Evolutionary conservation across 192 early-diverging fungal species (phyloP), one percentile per base, ranked within the genome.

Genomic region (Backusella mclennaniae): DNA sequence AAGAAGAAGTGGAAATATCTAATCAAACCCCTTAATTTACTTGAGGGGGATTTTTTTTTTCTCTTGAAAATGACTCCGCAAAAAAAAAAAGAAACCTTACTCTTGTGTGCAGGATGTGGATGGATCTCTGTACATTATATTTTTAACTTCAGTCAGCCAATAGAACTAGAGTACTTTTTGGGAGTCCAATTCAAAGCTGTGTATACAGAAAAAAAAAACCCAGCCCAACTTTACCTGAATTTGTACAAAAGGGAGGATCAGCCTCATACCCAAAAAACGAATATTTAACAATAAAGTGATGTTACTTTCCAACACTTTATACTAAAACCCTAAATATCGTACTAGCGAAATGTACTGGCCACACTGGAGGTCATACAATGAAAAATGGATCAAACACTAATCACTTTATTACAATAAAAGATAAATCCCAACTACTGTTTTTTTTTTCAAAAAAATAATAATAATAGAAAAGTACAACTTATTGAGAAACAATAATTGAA

Each of bases 61-160:
- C 6, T 36, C 9, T 38, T 38, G 36, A 46, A 15, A 46, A 46
- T 46, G 15, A 46, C 44, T 46, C 44, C 44, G 44, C 44, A 17
- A 38, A 38, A 38, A 46, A 46, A 46, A 6, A 15, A 46, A 46
- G 5, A 46, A 46, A n/a, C 17, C 46, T 49, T 49, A 14, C 42
- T 15, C 42, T 15, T 49, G 46, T 23, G 21, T 23, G 53, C 53
- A 56, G 53, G 53, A 56, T 8, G 8, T 23, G 49, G n/a, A 52
- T 52, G 4, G 31, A 33, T 21, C 21, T 23, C 52, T 8, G 6
- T 56, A 4, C 23, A 11, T 56, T 56, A 49, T 49, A 44, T 26
- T 56, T 56, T 59, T 26, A 59, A 59, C 53, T 59, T 26, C 53
- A 59, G 53, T 49, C 19, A 59, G 53, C 53, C 53, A 59, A 59